phyloP scores from a whole-genome alignment of 2,329 filamentous ascomycete genomes.

The Aspergillus tamarii region DNA sequence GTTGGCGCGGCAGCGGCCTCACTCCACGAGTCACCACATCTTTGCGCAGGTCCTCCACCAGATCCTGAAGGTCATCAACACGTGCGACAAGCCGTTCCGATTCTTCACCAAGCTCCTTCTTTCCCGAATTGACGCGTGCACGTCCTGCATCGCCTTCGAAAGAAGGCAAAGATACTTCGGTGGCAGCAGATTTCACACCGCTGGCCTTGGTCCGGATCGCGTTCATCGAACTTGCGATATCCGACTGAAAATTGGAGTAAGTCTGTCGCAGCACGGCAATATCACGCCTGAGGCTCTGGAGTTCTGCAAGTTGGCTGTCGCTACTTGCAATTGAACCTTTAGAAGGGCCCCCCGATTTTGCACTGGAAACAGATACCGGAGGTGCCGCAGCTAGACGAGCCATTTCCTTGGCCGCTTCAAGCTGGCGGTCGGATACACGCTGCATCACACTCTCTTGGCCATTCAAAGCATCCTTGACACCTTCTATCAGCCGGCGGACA shows the following conservation, averaged over 20 bases:
- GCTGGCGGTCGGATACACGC: constrained; percentile 84
- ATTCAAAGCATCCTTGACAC: constrained; percentile 79
- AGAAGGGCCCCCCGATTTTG: constrained; percentile 28
- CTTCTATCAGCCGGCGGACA: constrained; percentile 80
- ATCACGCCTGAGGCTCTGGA: constrained; percentile 82
- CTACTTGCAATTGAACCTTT: constrained; percentile 43
- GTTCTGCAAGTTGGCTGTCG: constrained; percentile 70
- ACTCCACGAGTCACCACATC: constrained; percentile 94
- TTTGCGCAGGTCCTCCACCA: constrained; percentile 95
- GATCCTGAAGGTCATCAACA: constrained; percentile 95
- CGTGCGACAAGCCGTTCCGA: constrained; percentile 88
- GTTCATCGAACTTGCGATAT: constrained; percentile 86
- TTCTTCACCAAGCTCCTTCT: constrained; percentile 83
- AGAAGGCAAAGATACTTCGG: constrained; percentile 70
- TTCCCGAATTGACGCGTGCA: constrained; percentile 80
- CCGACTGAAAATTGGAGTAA: constrained; percentile 86
- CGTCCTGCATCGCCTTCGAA: constrained; percentile 80
- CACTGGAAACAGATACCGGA: constrained; percentile 30
- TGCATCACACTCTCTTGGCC: constrained; percentile 82
- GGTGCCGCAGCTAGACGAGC: constrained; percentile 64
- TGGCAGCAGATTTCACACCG: constrained; percentile 75
- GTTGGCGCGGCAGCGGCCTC: constrained; percentile 83
- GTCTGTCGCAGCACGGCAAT: constrained; percentile 90
- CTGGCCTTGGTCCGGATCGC: constrained; percentile 79
- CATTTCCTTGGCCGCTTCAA: constrained; percentile 87